These are phyloP conservation scores for Urtica urens DNA, from an alignment of 306 rosid species.

Conservation along the genomic window DNA sequence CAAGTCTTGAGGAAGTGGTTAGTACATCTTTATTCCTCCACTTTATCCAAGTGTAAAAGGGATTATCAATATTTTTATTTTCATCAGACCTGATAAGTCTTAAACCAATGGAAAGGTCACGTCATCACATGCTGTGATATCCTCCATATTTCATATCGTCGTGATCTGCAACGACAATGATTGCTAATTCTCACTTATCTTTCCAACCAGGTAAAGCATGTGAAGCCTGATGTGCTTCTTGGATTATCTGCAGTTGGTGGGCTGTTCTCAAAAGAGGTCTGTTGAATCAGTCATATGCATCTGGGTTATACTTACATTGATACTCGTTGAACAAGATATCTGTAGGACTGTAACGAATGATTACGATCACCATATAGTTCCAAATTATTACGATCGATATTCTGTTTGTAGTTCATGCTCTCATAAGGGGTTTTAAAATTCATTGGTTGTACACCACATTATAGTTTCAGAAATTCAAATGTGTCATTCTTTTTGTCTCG, in stretches of 20 bases:
- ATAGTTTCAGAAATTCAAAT: not conserved
- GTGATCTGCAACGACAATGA: conserved; percentile 1
- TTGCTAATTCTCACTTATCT: conserved; percentile 19
- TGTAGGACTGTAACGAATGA: too few species aligned
- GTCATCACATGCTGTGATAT: not conserved
- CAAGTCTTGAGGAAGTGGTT: conserved; percentile 96
- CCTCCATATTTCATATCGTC: not conserved
- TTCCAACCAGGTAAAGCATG: conserved; percentile 64
- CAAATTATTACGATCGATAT: not conserved
- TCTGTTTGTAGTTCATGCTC: too few species aligned
- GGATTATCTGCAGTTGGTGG: conserved; percentile 99
- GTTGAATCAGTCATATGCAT: conserved; percentile 3
- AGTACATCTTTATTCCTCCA: conserved; percentile 35
- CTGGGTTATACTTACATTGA: not conserved
- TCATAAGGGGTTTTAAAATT: too few species aligned
- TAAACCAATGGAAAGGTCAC: too few species aligned
- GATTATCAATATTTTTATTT: too few species aligned
- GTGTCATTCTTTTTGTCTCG: conserved; percentile 3
- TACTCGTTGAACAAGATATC: too few species aligned
- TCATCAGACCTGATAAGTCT: too few species aligned
- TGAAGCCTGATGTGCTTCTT: conserved; percentile 96
- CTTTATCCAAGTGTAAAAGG: too few species aligned
- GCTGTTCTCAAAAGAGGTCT: conserved; percentile 88
- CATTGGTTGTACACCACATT: too few species aligned
- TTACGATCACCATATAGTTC: not conserved